Percentiles rank a stretch among this genome's conserved stretches.
Conservation (phyloP, 345 rosid genomes). For the Eutrema yunnanense region DNA sequence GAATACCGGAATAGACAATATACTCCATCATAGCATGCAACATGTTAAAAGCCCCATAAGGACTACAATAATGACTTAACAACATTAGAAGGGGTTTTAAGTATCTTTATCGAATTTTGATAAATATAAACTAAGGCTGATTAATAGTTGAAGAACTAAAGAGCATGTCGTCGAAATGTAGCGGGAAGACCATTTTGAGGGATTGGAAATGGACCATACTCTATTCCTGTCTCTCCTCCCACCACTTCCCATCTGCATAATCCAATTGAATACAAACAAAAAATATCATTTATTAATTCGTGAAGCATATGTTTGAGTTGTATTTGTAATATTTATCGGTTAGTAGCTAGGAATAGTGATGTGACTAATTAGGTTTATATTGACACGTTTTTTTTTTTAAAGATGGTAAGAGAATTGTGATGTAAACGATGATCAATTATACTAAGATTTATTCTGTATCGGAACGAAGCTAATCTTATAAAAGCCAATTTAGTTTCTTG, state of each 20-base stretch:
- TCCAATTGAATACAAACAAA: not conserved
- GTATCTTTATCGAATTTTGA: not conserved
- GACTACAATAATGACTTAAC: no score
- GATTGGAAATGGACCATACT: slow-evolving; percentile 83
- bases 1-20: slow-evolving; percentile 16
- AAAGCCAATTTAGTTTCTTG: not conserved
- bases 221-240: slow-evolving; percentile 56
- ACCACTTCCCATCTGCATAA: slow-evolving; percentile 69
- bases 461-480: no score
- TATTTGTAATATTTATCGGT: not conserved
- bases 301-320: not conserved
- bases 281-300: not conserved
- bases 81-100: not conserved
- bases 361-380: not conserved
- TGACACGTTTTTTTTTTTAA: not conserved
- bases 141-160: slow-evolving; percentile 1
- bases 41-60: no score
- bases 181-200: slow-evolving; percentile 73
- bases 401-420: not conserved
- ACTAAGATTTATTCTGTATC: no score
- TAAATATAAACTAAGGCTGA: not conserved
- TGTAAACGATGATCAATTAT: not conserved
- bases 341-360: not conserved
- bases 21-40: not conserved
- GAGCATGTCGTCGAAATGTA: slow-evolving; percentile 47